These are phyloP conservation scores for Henckelia pumila DNA, from an alignment of 257 asterid species.

Conservation along the genomic window DNA sequence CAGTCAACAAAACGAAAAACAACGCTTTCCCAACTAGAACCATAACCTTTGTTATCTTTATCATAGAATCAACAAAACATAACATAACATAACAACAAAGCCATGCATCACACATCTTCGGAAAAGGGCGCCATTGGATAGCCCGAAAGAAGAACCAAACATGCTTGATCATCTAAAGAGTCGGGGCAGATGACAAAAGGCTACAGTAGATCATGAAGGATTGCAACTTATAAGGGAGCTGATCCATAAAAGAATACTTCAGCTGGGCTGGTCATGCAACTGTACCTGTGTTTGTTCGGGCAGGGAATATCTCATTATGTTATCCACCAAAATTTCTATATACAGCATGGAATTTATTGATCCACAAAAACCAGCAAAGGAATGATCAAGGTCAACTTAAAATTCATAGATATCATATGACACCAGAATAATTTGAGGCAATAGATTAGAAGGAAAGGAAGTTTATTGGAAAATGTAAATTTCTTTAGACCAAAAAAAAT, in stretches of 20 bases:
- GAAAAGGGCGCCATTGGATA: not conserved
- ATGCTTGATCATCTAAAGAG: not conserved
- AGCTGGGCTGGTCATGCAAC: slow-evolving; percentile 93
- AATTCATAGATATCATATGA: not conserved
- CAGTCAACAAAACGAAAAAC: too few relatives aligned
- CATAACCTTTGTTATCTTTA: not conserved
- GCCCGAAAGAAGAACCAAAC: not conserved
- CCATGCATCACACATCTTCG: not conserved
- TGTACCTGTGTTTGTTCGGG: slow-evolving; percentile 89
- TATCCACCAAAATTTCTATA: slow-evolving; percentile 8
- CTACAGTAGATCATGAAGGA: slow-evolving; percentile 4
- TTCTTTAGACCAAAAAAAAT: slow-evolving; percentile 30
- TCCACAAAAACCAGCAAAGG: not conserved
- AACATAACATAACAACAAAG: not conserved
- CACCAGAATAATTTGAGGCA: not conserved
- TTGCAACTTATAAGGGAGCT: slow-evolving; percentile 39
- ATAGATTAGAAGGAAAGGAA: not conserved
- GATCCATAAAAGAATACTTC: slow-evolving; percentile 79
- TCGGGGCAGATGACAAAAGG: not conserved
- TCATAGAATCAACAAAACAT: not conserved
- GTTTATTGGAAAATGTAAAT: not conserved
- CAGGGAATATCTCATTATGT: slow-evolving; percentile 72
- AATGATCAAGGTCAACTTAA: not conserved
- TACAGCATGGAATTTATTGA: not conserved
- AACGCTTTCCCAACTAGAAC: too few relatives aligned